These are phyloP conservation scores for Camellia oleifera DNA, from an alignment of 179 eudicot genomes.

Conservation along the genomic window DNA sequence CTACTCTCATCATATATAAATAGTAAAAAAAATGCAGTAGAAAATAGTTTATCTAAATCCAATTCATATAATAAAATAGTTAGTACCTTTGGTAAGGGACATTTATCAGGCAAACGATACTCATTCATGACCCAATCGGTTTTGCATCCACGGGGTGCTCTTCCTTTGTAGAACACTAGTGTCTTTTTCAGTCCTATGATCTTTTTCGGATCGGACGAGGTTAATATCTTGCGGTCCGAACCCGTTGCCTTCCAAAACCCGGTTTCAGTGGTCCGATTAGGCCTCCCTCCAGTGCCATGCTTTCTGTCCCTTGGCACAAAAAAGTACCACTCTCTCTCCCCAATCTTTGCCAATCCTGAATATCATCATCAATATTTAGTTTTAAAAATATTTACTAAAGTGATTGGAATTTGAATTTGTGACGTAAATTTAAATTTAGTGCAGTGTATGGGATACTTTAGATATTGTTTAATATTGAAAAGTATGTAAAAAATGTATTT, in stretches of 20 bases:
- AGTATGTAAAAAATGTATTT: too few relatives aligned
- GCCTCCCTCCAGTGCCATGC: slow-evolving; percentile 75
- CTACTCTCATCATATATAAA: too few relatives aligned
- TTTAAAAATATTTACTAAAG: too few relatives aligned
- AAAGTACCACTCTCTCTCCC: slow-evolving; percentile 92
- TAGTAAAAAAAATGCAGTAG: too few relatives aligned
- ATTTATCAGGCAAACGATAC: slow-evolving; percentile 65
- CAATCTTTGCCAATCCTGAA: slow-evolving; percentile 69
- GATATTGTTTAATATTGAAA: too few relatives aligned
- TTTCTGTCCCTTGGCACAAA: slow-evolving; percentile 77
- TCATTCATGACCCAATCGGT: slow-evolving; percentile 97
- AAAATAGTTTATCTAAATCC: too few relatives aligned
- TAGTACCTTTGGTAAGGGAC: slow-evolving; percentile 4
- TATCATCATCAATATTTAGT: too few relatives aligned
- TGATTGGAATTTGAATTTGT: too few relatives aligned
- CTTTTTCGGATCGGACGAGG: slow-evolving; percentile 51
- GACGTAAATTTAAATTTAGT: too few relatives aligned
- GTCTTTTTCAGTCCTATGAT: slow-evolving; percentile 73
- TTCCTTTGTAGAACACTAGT: slow-evolving; percentile 76
- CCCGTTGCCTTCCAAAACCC: slow-evolving; percentile 99
- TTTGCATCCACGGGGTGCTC: slow-evolving; percentile 77
- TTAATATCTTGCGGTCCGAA: slow-evolving; percentile 63
- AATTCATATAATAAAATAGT: too few relatives aligned
- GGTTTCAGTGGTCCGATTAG: slow-evolving; percentile 67
- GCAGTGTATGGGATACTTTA: too few relatives aligned